Base-by-base conservation (phyloP, 352 stramenopile genomes). In the Phytopythium oedochilum region DNA sequence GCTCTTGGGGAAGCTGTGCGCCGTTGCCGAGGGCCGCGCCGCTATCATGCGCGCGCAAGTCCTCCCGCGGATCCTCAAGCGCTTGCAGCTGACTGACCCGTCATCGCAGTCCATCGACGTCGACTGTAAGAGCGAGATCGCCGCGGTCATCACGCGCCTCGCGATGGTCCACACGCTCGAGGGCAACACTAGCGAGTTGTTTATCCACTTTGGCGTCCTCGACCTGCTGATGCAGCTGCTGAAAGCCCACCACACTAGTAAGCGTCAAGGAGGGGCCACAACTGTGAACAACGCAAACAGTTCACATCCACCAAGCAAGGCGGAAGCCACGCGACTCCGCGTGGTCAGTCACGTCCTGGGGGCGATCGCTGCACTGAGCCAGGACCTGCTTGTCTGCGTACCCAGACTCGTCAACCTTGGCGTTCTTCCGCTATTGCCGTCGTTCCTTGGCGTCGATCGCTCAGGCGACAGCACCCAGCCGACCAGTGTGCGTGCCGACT, bases 151-250 rank as follows among this genome's bases (percentile, higher is more conserved):
- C 36, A 65, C 66, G 6, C 65, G 60, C 7, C 55, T 90, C 6
- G 73, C 80, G 1, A 78, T 80, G 64, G 62, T 68, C n/a, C 84
- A 82, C 50, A 56, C 69, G 3, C 56, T 72, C 5, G 80, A 90
- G 52, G 80, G 80, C 20, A 87, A 83, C 52, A 82, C 75, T 18
- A 83, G 73, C 39, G 80, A 90, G 49, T 57, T 88, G 49, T 90
- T 90, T 59, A 34, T 88, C 4, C 71, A 87, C 51, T 90, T 86
- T 25, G 60, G 70, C 38, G 80, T 87, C 3, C 51, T 88, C 9
- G 79, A 88, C 14, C 32, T 82, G 20, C 64, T 89, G 18, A 29
- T 60, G 32, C 55, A 71, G 18, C 39, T 81, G 10, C 39, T 73
- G 1, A 36, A 68, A 6, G 58, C 43, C 7, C 52, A 63, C 17